These are phyloP conservation scores for Daphne laureola DNA, from an alignment of 441 rosid species.

Conservation along the genomic window DNA sequence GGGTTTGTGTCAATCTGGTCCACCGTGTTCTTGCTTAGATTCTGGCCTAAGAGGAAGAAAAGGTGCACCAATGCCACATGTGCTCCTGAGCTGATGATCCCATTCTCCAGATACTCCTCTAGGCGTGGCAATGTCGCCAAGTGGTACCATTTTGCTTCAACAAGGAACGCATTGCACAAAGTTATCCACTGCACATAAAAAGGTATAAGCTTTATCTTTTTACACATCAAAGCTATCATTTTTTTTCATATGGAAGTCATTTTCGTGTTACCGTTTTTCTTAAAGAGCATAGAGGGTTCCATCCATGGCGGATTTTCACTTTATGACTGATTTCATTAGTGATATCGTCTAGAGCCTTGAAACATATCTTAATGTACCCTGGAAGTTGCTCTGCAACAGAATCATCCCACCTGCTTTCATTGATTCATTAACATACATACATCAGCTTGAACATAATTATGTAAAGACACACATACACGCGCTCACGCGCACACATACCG, in stretches of 20 bases:
- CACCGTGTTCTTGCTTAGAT: slow-evolving; percentile 18
- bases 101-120: slow-evolving; percentile 47
- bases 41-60: slow-evolving; percentile 36
- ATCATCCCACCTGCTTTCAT: slow-evolving; percentile 36
- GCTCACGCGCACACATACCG: slow-evolving; percentile 16
- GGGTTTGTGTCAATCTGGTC: slow-evolving; percentile 24
- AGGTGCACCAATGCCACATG: slow-evolving; percentile 34
- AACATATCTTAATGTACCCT: slow-evolving; percentile 37
- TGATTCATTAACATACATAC: no score
- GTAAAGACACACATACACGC: no score
- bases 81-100: slow-evolving; percentile 43
- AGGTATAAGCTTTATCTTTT: no score
- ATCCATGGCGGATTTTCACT: slow-evolving; percentile 24
- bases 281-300: slow-evolving; percentile 31
- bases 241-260: background rate
- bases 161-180: slow-evolving; percentile 44
- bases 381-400: slow-evolving; percentile 23
- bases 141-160: slow-evolving; percentile 44
- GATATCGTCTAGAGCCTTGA: slow-evolving; percentile 36
- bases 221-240: no score
- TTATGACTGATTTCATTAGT: slow-evolving; percentile 35
- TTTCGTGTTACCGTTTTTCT: slow-evolving; percentile 27
- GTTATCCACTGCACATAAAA: slow-evolving; percentile 37
- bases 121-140: slow-evolving; percentile 24
- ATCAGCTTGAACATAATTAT: background rate